These are phyloP conservation scores for Trichophyton mentagrophytes DNA, from an alignment of 2,329 filamentous ascomycete species.

Conservation along the genomic window DNA sequence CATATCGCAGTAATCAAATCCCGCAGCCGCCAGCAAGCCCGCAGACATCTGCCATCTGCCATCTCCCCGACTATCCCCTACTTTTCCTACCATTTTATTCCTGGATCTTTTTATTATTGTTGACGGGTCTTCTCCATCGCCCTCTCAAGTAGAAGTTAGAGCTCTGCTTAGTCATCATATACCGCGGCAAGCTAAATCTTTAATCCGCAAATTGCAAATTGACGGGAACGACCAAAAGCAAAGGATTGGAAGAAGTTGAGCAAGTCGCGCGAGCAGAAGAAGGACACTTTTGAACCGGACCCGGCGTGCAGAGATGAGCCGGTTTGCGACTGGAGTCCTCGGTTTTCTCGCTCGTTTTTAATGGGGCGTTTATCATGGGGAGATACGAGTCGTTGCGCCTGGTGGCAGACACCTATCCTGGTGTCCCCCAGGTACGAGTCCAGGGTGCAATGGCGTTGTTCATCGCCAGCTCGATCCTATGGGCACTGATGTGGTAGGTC, in stretches of 20 bases:
- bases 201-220: background rate
- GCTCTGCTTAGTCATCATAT: background rate
- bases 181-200: background rate
- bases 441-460: conserved; percentile 39
- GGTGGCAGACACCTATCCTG: conserved; percentile 35
- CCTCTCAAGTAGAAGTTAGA: background rate
- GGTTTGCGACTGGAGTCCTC: background rate
- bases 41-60: no score
- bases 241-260: background rate
- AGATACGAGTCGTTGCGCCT: conserved; percentile 36
- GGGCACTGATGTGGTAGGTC: conserved; percentile 38
- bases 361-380: conserved; percentile 17
- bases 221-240: background rate
- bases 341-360: background rate
- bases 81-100: background rate
- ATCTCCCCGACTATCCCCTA: background rate
- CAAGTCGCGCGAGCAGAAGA: background rate
- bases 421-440: conserved; percentile 35
- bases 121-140: background rate
- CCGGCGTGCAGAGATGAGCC: background rate
- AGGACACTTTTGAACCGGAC: background rate
- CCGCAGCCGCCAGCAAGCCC: no score
- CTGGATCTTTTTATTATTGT: background rate
- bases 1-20: no score
- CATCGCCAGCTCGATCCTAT: conserved; percentile 35